A percentile compares a stretch with the other conserved stretches of the same genome.
These are phyloP conservation scores for Exophiala alcalophila DNA, from an alignment of 2,329 filamentous ascomycete genomes.

Conservation along the genomic window DNA sequence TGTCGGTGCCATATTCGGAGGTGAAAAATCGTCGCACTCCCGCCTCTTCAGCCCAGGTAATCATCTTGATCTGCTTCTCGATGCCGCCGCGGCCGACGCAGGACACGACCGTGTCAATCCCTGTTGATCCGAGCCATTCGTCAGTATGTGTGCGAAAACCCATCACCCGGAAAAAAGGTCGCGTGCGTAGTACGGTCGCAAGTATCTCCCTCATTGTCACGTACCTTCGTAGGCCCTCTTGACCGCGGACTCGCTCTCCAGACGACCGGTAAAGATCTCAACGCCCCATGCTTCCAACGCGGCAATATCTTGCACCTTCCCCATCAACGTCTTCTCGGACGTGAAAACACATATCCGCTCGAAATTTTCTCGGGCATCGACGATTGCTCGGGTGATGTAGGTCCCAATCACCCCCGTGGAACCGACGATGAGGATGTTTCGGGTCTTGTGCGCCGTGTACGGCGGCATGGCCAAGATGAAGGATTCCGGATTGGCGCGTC, in stretches of 20 bases:
- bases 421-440: slow-evolving; percentile 53
- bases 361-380: slow-evolving; percentile 46
- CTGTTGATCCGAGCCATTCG: slow-evolving; percentile 3
- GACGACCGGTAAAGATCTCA: slow-evolving; percentile 55
- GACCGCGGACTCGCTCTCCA: slow-evolving; percentile 53
- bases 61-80: slow-evolving; percentile 59
- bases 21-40: slow-evolving; percentile 64
- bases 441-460: slow-evolving; percentile 25
- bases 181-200: too few species aligned
- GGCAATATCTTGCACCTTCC: slow-evolving; percentile 51
- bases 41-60: slow-evolving; percentile 56
- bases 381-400: slow-evolving; percentile 52
- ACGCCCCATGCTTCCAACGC: slow-evolving; percentile 48
- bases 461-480: slow-evolving; percentile 22
- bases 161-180: too few species aligned
- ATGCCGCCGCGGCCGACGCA: slow-evolving; percentile 64
- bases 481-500: slow-evolving; percentile 9
- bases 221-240: slow-evolving; percentile 54
- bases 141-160: too few species aligned
- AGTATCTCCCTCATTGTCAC: too few species aligned
- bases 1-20: slow-evolving; percentile 65
- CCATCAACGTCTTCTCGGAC: slow-evolving; percentile 50
- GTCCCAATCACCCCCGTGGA: slow-evolving; percentile 53
- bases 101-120: slow-evolving; percentile 64
- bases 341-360: slow-evolving; percentile 57